Base-by-base conservation (phyloP, 495 filamentous ascomycete genomes). In the Penicillium riverlandense region DNA sequence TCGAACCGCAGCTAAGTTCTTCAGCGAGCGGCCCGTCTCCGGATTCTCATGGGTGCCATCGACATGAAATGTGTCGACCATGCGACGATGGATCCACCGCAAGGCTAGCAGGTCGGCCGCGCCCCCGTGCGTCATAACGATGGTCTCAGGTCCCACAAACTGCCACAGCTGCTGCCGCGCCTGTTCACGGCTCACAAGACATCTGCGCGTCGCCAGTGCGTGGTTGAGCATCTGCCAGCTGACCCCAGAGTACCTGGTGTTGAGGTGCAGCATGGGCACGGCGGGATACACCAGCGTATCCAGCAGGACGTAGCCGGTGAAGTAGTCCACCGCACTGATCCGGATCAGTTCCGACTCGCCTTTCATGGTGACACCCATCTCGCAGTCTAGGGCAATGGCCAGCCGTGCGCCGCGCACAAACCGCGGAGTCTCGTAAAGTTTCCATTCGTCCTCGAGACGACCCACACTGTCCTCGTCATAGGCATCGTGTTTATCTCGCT, bases 341-440 rank as follows among this genome's bases (percentile, higher is more conserved):
- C 61, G 61, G 32, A 75, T 64, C 0, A 78, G 58, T 13, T 76
- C 71, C 1, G 35, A 13, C 0, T 64, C 57, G 1, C 60, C 54
- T 8, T 41, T 36, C 0, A 36, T 11, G 1, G 64, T 35, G 0
- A 55, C 54, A 3, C 70, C 71, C 67, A 74, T 75, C 46, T 77
- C 72, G 47, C 74, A 77, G 53, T 74, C 68, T n/a, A 78, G 49
- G 6, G 63, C 70, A 7, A 77, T 55, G 1, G 65, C 67, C 6
- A 38, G 49, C 0, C 55, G 52, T 2, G 35, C 29, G 8, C 22
- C 37, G 13, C 13, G 28, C 11, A 29, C 30, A 1, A 14, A 9
- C 14, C 14, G 4, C 11, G 43, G 44, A n/a, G 48, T 43, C 29
- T 40, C 31, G 12, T 47, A 27, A 10, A 43, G 31, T 29, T 31